Base-by-base conservation (phyloP, 371 early-diverging fungal species). In the Rhizopus delemar region DNA sequence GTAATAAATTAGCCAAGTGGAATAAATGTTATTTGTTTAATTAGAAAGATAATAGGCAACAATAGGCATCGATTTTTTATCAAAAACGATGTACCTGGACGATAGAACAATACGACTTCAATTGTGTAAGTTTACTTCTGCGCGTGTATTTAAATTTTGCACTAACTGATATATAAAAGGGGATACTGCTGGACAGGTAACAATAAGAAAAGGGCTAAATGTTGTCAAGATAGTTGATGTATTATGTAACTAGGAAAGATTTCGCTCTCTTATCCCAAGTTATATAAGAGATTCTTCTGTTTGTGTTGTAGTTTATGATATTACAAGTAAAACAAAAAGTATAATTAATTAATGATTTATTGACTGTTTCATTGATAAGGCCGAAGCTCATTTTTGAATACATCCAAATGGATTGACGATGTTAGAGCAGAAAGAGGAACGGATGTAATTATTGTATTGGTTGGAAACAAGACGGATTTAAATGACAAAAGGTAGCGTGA, bases 121-220 rank as follows among this genome's bases (percentile, higher is more conserved):
- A 81, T 87, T 99, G 57, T 99, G 99, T 68, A 63, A 63, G 64
- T 51, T 32, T 8, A 13, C 6, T 5, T 15, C 1, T 6, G 8
- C 11, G 15, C 22, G 22, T 22, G 22, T 22, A 22, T 22, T 22
- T 22, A 22, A 22, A 22, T 22, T 22, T 22, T 22, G 22, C 22
- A 22, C 22, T 45, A 15, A n/a, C 6, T 45, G 15, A 39, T 8
- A 32, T 50, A 50, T 50, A 8, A 53, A 36, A 68, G 68, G 69
- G 99, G 99, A 99, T 75, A 99, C 99, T 8, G 99, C 99, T 41
- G 99, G 99, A 28, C 99, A 99, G 85, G 96, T 95, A 84, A 64
- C 35, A 4, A 29, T 13, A 45, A 22, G 22, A 22, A 22, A 22
- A 22, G 22, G 22, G 2, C 22, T 22, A 22, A 22, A 22, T 22